Conservation (phyloP, 2,329 filamentous ascomycete species). For the Diaporthe australafricana region DNA sequence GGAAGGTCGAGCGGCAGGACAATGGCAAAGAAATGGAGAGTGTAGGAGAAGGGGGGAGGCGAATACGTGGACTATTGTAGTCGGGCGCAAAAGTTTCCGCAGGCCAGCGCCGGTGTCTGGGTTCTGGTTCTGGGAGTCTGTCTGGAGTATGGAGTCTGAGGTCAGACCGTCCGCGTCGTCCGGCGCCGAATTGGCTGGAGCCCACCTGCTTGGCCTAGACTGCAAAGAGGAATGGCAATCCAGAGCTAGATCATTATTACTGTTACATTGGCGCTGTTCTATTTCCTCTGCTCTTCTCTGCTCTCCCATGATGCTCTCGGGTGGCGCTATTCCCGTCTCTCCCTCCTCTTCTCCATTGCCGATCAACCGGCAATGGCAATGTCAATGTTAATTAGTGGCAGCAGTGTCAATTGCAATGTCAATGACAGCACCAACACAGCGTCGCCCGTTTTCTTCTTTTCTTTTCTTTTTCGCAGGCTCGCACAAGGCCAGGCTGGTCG, state of each 20-base stretch:
- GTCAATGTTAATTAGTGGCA: neutral
- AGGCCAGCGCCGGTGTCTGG: conserved; percentile 4
- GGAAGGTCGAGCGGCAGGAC: neutral
- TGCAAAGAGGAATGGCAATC: conserved; percentile 13
- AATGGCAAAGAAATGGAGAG: neutral
- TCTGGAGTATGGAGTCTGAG: conserved; percentile 13
- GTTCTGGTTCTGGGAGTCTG: neutral
- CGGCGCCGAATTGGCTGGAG: neutral
- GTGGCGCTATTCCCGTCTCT: neutral
- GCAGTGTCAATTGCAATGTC: neutral
- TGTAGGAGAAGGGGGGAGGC: neutral
- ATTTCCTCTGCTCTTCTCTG: neutral
- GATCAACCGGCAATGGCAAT: neutral
- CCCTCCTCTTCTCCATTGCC: neutral
- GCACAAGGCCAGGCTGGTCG: neutral
- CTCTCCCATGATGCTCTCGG: neutral
- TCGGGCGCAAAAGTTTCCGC: conserved; percentile 16
- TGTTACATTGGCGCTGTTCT: neutral
- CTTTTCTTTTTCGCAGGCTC: neutral
- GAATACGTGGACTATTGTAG: conserved; percentile 23
- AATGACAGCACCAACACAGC: neutral
- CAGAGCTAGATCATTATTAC: neutral
- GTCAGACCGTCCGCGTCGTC: conserved; percentile 23
- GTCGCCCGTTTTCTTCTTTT: too few species aligned
- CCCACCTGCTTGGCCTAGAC: conserved; percentile 14